Conservation (phyloP, 495 filamentous ascomycete species). For the Daldinia concentrica region DNA sequence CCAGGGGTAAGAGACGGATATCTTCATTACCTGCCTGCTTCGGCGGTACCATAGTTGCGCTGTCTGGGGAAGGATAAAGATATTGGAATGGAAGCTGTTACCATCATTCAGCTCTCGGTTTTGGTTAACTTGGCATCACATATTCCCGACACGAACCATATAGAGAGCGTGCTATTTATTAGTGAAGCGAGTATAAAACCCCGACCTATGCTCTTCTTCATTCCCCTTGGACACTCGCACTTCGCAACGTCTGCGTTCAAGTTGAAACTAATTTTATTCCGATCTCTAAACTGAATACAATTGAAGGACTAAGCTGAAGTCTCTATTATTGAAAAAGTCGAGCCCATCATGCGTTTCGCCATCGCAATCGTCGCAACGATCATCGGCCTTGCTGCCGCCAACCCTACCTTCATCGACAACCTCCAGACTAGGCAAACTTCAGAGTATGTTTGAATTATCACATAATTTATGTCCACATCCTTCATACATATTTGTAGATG, state of each 20-base stretch:
- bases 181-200: background rate
- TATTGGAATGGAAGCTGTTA: background rate
- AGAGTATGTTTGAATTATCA: background rate
- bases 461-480: no score
- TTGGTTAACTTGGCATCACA: background rate
- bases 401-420: background rate
- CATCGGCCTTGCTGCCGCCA: background rate
- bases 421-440: background rate
- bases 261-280: background rate
- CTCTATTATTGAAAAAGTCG: background rate
- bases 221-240: background rate
- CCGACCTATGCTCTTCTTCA: background rate
- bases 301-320: background rate
- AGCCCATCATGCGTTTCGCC: background rate
- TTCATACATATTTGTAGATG: no score
- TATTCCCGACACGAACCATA: background rate
- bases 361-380: background rate
- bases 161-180: background rate
- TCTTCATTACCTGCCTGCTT: no score
- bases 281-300: background rate
- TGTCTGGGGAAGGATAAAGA: background rate
- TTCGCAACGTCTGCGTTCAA: background rate
- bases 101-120: background rate
- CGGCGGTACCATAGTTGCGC: background rate
- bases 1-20: no score